These are phyloP conservation scores for Pelargonium citronellum DNA, from an alignment of 441 rosid species.

Conservation along the genomic window DNA sequence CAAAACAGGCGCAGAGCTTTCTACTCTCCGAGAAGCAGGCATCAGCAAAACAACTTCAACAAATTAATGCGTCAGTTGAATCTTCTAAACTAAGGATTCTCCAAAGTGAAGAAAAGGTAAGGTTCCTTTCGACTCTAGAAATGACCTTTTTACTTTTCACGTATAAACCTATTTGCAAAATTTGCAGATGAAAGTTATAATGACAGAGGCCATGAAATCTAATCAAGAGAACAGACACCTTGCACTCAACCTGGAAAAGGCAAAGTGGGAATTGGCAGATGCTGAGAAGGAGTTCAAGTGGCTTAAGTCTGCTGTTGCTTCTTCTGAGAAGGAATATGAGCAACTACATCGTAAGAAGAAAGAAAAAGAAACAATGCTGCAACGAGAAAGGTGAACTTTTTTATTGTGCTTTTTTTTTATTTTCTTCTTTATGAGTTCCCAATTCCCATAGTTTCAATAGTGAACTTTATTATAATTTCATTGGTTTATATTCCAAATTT, in stretches of 20 bases:
- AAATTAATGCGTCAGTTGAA: constrained; percentile 53
- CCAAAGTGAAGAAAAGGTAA: constrained; percentile 74
- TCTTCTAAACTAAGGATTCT: constrained; percentile 52
- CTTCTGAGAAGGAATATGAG: constrained; percentile 79
- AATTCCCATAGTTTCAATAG: background rate
- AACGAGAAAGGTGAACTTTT: constrained; percentile 54
- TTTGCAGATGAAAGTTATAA: constrained; percentile 67
- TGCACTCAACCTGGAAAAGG: constrained; percentile 51
- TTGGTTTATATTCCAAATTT: background rate
- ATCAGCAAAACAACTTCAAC: constrained; percentile 72
- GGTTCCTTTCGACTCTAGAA: constrained; percentile 6
- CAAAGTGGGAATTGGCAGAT: constrained; percentile 73
- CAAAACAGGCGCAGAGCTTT: constrained; percentile 63
- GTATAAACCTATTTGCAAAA: constrained; percentile 11
- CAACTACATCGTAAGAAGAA: constrained; percentile 56
- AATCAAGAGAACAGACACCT: constrained; percentile 75
- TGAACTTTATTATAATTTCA: background rate
- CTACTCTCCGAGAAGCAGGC: constrained; percentile 76
- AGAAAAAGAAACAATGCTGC: constrained; percentile 50
- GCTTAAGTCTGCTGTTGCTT: constrained; percentile 65
- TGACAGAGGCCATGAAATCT: constrained; percentile 55
- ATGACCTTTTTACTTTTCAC: background rate
- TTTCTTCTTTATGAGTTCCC: background rate
- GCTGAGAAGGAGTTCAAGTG: constrained; percentile 86
- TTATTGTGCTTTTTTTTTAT: constrained; percentile 9